Evolutionary conservation across 1,284 basidiomycete genomes (phyloP), one percentile per base, ranked within the genome.

Genomic region (Agaricales sp.): DNA sequence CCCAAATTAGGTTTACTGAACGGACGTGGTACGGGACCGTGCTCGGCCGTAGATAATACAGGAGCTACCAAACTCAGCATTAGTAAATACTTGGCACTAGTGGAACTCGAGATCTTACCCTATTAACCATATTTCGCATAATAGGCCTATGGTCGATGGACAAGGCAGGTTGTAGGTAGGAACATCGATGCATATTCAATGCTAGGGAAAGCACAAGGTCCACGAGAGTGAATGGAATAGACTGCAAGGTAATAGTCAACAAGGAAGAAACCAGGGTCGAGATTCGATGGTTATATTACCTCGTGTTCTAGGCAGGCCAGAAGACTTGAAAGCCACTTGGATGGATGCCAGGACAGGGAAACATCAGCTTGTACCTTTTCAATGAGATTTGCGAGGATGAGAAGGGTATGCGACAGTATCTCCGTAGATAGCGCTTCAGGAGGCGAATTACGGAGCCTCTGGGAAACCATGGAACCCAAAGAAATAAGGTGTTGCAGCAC

Each of bases 1-100:
- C 75, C 92, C 94, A 98, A 14, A 98, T 74, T n/a, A 98, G 69
- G 57, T 76, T 82, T 18, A 91, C 87, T 3, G 87, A 80, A 20
- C 91, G 83, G 39, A 81, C 77, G 62, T 97, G 93, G 61, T 91
- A 94, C 1, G 77, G 70, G 1, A 83, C 71, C 55, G 68, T 79
- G 19, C 80, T 66, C 0, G 81, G 77, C 3, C 76, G 75, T 18
- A 98, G 73, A 62, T 90, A 96, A 44, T 69, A 70, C 52, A 97
- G 73, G 1, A 97, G 71, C 75, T 89, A 35, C 30, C 30, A 35
- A 35, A n/a, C n/a, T n/a, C n/a, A n/a, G n/a, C n/a, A n/a, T n/a
- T n/a, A n/a, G n/a, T n/a, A n/a, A n/a, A n/a, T n/a, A n/a, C n/a
- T n/a, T n/a, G n/a, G n/a, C n/a, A n/a, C n/a, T n/a, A n/a, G n/a